phyloP scores from a whole-genome alignment of 2,329 filamentous ascomycete species.

The Cordyceps tenuipes region DNA sequence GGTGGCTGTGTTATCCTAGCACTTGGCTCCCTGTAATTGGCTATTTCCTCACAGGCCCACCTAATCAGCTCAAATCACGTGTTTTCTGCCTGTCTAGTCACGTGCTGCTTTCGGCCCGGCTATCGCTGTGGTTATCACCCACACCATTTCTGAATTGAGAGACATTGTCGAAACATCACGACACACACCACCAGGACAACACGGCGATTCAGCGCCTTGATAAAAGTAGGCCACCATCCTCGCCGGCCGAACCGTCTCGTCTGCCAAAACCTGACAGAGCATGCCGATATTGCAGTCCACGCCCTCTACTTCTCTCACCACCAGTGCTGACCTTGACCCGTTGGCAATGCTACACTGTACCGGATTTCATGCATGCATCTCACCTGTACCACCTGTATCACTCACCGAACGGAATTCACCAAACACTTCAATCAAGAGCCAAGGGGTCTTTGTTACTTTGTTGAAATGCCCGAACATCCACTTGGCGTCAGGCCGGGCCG shows the following conservation, averaged over 20 bases:
- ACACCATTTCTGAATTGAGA: background rate
- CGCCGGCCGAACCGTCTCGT: background rate
- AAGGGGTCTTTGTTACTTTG: background rate
- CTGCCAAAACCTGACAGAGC: background rate
- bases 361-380: background rate
- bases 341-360: background rate
- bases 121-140: background rate
- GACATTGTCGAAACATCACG: background rate
- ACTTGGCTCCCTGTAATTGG: background rate
- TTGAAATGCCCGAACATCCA: background rate
- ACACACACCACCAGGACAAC: background rate
- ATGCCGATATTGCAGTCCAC: background rate
- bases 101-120: background rate
- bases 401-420: background rate
- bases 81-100: background rate
- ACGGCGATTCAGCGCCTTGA: background rate
- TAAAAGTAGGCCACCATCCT: background rate
- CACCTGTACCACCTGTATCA: background rate
- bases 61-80: background rate
- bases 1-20: constrained; percentile 3
- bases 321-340: background rate
- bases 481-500: background rate
- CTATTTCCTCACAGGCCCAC: background rate
- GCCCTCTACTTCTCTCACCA: background rate
- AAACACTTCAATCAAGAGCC: background rate